A percentile compares a stretch with the other conserved stretches of the same genome.
Evolutionary conservation across 371 early-diverging fungal species (phyloP).

Genomic region (Syncephalastrum sp.): DNA sequence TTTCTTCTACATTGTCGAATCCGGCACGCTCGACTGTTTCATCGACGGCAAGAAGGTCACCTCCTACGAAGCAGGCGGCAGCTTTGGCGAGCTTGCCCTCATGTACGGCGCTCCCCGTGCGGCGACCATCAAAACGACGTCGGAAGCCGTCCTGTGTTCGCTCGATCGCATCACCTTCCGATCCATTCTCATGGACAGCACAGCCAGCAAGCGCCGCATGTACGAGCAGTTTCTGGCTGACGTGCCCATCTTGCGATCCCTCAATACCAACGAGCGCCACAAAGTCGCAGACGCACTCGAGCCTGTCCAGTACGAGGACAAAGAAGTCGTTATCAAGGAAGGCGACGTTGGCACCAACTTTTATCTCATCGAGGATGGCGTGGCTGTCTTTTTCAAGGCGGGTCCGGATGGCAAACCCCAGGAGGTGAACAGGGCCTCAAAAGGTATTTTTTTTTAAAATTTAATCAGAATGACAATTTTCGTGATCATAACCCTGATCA

Average conservation of each 20-base stretch:
- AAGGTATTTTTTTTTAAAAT: constrained; percentile 79
- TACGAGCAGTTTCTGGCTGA: constrained; percentile 77
- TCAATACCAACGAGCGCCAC: constrained; percentile 70
- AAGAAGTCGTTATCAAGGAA: constrained; percentile 68
- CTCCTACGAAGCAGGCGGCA: constrained; percentile 64
- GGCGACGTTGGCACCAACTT: constrained; percentile 68
- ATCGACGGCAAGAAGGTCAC: constrained; percentile 71
- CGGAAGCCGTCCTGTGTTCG: constrained; percentile 77
- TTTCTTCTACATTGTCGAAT: constrained; percentile 97
- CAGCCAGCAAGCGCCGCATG: constrained; percentile 71
- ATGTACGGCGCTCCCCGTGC: constrained; percentile 92
- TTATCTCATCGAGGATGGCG: constrained; percentile 86
- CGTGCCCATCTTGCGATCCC: constrained; percentile 63
- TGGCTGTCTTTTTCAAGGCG: constrained; percentile 54
- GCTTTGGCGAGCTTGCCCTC: constrained; percentile 89
- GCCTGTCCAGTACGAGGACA: constrained; percentile 62
- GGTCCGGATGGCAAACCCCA: constrained; percentile 67
- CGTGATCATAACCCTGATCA: too few relatives aligned
- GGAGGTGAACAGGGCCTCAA: constrained; percentile 70
- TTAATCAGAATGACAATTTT: constrained; percentile 69
- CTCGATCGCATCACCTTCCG: constrained; percentile 83
- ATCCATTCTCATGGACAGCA: constrained; percentile 74
- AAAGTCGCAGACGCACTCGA: constrained; percentile 87
- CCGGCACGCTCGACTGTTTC: constrained; percentile 91
- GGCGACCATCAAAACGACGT: constrained; percentile 75